Evolutionary conservation across 495 filamentous ascomycete species (phyloP), one percentile per base, ranked within the genome.

Genomic region (Talaromyces nanjingensis): DNA sequence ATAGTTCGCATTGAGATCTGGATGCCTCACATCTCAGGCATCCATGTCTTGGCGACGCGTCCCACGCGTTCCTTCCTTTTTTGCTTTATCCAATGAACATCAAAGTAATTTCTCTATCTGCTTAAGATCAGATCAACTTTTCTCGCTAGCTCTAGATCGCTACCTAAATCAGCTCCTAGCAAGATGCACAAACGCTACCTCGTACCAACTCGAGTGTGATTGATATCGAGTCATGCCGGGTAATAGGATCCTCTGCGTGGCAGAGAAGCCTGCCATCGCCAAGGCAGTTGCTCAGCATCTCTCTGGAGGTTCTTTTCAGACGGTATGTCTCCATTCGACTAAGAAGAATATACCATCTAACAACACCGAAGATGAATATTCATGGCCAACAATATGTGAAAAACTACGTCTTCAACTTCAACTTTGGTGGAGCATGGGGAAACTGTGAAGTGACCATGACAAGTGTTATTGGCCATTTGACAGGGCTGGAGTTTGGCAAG

Each of bases 221-320:
- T 62, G 24, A 62, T 49, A 57, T 62, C 52, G 27, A 59, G 49
- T 20, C 29, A 64, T 59, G 55, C 52, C 55, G n/a, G 33, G 52
- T 27, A 57, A 57, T 27, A 83, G 81, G 73, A 86, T 96, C 65
- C 82, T 98, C 27, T 98, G 96, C 71, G 92, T 98, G 66, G 94
- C 94, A 63, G 94, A 98, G 72, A 98, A 98, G 77, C 92, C 92
- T 60, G 93, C 93, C 37, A 98, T 98, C 63, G 89, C 94, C 59
- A 96, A 92, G 75, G 91, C 94, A 53, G 96, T 98, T 59, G 89
- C 94, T 34, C 83, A 86, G 59, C 93, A 97, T 77, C 81, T 98
- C 57, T 88, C 89, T 22, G 92, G 91, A 60, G 90, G 91, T 56
- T 74, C 79, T 27, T 82, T 87, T 61, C 83, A 84, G 72, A 86